Evolutionary conservation across 2,329 filamentous ascomycete species (phyloP).

Genomic region (Clonostachys rhizophaga): DNA sequence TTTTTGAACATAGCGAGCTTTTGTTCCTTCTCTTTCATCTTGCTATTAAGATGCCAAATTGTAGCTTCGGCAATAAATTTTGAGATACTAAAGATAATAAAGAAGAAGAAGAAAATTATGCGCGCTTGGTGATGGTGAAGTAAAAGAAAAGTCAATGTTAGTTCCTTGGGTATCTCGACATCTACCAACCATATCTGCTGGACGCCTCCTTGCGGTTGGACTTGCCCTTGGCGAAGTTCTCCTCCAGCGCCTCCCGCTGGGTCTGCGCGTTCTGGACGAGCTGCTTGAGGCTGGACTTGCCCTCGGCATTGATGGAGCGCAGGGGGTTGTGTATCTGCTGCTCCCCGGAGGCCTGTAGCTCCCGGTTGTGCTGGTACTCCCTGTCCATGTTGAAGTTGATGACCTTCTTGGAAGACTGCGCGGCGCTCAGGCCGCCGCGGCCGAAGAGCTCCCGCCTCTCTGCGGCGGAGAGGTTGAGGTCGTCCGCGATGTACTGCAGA

Average conservation of each 20-base stretch:
- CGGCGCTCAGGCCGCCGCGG: constrained; percentile 41
- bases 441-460: constrained; percentile 84
- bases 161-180: not conserved
- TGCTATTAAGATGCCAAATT: not conserved
- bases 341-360: constrained; percentile 65
- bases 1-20: not conserved
- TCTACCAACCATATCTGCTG: constrained; percentile 74
- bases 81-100: too few species aligned
- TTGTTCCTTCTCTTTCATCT: not conserved
- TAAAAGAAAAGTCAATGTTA: not conserved
- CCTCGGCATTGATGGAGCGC: constrained; percentile 69
- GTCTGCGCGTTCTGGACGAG: constrained; percentile 77
- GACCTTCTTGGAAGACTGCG: constrained; percentile 47
- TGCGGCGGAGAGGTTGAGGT: constrained; percentile 73
- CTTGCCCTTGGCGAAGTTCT: constrained; percentile 81
- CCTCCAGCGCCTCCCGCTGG: constrained; percentile 84
- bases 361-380: constrained; percentile 84
- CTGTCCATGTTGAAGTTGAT: constrained; percentile 85
- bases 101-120: not conserved
- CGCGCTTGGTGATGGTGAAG: not conserved
- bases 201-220: constrained; percentile 79
- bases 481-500: constrained; percentile 26
- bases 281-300: constrained; percentile 83
- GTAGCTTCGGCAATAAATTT: not conserved
- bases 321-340: constrained; percentile 76